Conservation (phyloP, 2,329 filamentous ascomycete genomes). For the Xylariaceae sp. region DNA sequence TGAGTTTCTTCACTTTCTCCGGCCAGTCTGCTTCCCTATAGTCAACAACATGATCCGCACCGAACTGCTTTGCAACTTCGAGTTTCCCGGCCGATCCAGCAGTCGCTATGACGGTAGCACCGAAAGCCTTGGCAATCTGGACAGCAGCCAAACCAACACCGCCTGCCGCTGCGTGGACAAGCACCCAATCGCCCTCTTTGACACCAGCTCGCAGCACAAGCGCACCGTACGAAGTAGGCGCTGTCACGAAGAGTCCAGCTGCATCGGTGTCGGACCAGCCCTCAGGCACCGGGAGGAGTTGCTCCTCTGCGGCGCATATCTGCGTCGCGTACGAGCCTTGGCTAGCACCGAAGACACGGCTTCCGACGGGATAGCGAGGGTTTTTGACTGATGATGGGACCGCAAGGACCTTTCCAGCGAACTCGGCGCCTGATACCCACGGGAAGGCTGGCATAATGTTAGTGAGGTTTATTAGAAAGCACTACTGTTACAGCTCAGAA, state of each 20-base stretch:
- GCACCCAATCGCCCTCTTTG: conserved; percentile 77
- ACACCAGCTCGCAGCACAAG: conserved; percentile 76
- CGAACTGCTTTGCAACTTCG: conserved; percentile 73
- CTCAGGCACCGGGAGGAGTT: conserved; percentile 69
- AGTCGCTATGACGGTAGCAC: conserved; percentile 90
- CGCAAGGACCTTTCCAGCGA: conserved; percentile 73
- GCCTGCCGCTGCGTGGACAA: conserved; percentile 89
- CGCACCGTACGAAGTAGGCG: conserved; percentile 83
- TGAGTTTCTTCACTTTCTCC: conserved; percentile 72
- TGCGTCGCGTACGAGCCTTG: conserved; percentile 86
- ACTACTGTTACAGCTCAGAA: background rate
- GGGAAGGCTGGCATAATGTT: conserved; percentile 58
- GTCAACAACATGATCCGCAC: conserved; percentile 79
- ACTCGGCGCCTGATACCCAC: conserved; percentile 85
- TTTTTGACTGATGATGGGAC: conserved; percentile 52
- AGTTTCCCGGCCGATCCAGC: conserved; percentile 79
- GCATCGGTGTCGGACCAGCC: conserved; percentile 85
- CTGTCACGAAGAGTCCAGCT: conserved; percentile 87
- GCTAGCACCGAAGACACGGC: conserved; percentile 79
- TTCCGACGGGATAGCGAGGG: conserved; percentile 68
- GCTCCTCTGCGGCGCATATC: conserved; percentile 63
- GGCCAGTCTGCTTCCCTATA: conserved; percentile 67
- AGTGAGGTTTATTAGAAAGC: background rate
- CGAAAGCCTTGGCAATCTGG: conserved; percentile 88
- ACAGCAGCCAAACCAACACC: conserved; percentile 90